These are phyloP conservation scores for Vaccinium macrocarpon DNA, from an alignment of 148 eudicot species.

Conservation along the genomic window DNA sequence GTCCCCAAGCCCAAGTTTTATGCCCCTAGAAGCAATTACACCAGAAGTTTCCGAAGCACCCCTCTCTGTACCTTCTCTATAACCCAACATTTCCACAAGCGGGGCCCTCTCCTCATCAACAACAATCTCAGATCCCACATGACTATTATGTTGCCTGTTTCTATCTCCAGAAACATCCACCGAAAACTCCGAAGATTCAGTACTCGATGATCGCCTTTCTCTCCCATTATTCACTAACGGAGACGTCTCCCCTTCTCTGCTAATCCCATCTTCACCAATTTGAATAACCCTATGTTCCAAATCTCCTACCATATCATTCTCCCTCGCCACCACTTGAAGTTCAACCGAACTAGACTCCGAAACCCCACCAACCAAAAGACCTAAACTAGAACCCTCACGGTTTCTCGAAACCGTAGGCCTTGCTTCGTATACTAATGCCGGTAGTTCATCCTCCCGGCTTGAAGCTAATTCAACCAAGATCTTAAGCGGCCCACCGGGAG, in stretches of 20 bases:
- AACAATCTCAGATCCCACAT: conserved; percentile 26
- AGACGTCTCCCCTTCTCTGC: conserved; percentile 38
- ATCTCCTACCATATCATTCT: conserved; percentile 5
- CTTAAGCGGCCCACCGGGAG: conserved; percentile 92
- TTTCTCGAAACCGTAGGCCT: conserved; percentile 52
- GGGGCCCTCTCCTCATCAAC: conserved; percentile 44
- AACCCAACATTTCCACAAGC: conserved; percentile 32
- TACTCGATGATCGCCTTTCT: conserved; percentile 24
- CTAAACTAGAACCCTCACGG: conserved; percentile 29
- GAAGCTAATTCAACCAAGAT: conserved; percentile 78
- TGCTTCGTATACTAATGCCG: conserved; percentile 81
- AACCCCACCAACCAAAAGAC: conserved; percentile 58
- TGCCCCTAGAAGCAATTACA: conserved; percentile 36
- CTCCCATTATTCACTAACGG: conserved; percentile 47
- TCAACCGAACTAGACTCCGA: conserved; percentile 52
- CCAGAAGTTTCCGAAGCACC: conserved; percentile 20
- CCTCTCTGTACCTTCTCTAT: conserved; percentile 18
- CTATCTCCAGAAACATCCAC: conserved; percentile 6
- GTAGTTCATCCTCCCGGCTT: conserved; percentile 79
- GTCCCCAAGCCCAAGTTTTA: conserved; percentile 91
- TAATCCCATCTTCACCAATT: conserved; percentile 26
- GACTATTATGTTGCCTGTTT: not conserved
- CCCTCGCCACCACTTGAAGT: conserved; percentile 36
- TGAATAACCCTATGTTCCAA: not conserved
- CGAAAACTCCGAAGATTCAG: conserved; percentile 9